Base-by-base conservation (phyloP, 306 rosid genomes). In the Sophora flavescens region DNA sequence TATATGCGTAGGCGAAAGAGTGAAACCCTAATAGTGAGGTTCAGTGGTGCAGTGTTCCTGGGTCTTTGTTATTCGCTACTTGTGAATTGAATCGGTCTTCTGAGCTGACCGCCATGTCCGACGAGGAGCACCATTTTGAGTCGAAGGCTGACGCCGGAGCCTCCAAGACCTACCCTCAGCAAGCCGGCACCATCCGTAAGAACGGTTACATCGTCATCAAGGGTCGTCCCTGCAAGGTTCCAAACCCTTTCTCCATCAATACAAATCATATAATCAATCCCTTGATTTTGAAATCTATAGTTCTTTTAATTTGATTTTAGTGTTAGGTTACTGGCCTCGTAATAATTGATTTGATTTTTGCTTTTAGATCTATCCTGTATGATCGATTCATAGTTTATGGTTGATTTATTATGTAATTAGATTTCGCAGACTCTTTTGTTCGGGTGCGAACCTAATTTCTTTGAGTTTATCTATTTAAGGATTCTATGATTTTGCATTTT, bases 131-230 rank as follows among this genome's bases (percentile, higher is more conserved):
- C 35, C 94, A 90, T 6, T 90, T 90, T 33, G 94, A 90, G 84
- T 90, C 94, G 15, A 90, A 90, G 86, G 94, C 85, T 2, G 94
- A 90, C 3, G 94, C 94, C 33, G 94, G 94, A 39, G 94, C 94
- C 26, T 90, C 95, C 80, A 90, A 90, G 71, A 90, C 96, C 13
- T 90, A 63, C 47, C 96, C 96, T 17, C 92, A 90, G 76, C 96
- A 88, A 65, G 96, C 96, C n/a, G 96, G 96, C 3, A 90, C 96
- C 36, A 87, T 90, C 41, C 96, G 96, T 22, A 90, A 90, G 82
- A 88, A 83, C n/a, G 96, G 96, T 15, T 83, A 90, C 82, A 86
- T 90, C 78, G 91, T 86, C 78, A 88, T 90, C 81, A 90, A 90
- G 50, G 76, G 13, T 54, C 92, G 96, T 6, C 89, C 96, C 66